phyloP scores from a whole-genome alignment of 2,329 filamentous ascomycete genomes.

The Scopulariopsis brevicaulis region DNA sequence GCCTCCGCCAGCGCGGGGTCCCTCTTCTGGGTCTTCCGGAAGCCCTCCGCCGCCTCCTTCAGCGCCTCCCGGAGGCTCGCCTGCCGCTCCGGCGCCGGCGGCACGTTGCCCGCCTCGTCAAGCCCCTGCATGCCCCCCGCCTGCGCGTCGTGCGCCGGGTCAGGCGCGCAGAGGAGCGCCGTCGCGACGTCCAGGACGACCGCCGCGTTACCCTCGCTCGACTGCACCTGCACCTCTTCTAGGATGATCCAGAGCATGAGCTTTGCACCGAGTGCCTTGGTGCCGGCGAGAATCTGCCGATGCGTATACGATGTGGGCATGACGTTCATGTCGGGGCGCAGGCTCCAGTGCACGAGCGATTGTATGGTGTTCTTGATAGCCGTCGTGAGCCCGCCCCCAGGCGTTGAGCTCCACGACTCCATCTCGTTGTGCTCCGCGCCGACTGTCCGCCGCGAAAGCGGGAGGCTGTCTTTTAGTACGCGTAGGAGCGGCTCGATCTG shows the following conservation, averaged over 20 bases:
- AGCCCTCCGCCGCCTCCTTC: constrained; percentile 44
- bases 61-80: constrained; percentile 51
- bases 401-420: constrained; percentile 51
- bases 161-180: constrained; percentile 58
- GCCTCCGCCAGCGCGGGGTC: constrained; percentile 48
- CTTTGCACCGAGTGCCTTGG: constrained; percentile 50
- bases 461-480: constrained; percentile 50
- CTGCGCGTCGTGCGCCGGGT: constrained; percentile 34
- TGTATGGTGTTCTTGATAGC: constrained; percentile 51
- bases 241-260: constrained; percentile 50
- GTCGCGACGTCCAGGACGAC: constrained; percentile 59
- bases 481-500: constrained; percentile 59
- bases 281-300: constrained; percentile 51
- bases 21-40: constrained; percentile 40
- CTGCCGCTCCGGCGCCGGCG: constrained; percentile 27
- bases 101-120: constrained; percentile 22
- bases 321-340: constrained; percentile 39
- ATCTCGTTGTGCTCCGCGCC: constrained; percentile 55
- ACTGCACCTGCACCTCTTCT: constrained; percentile 55
- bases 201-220: constrained; percentile 44
- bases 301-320: constrained; percentile 61
- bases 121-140: constrained; percentile 18
- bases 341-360: constrained; percentile 54
- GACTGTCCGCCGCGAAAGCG: constrained; percentile 47
- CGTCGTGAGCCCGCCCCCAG: constrained; percentile 42